Percentiles rank a stretch among this genome's conserved stretches.
Evolutionary conservation across 768 basidiomycete species (phyloP).

Genomic region (Leccinum imitatum): DNA sequence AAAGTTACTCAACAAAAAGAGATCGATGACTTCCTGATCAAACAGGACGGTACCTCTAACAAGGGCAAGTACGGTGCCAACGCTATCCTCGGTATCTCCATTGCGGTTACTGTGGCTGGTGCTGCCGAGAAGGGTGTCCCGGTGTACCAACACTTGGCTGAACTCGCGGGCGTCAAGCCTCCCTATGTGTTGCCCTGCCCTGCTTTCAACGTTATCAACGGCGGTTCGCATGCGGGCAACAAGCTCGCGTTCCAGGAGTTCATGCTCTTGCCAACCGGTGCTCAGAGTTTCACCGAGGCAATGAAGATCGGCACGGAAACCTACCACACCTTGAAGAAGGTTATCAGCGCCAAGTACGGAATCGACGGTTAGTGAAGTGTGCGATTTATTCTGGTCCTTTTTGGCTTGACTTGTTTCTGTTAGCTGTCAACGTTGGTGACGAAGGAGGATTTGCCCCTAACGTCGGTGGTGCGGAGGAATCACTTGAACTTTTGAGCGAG

Average conservation of each 20-base stretch:
- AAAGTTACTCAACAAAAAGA: slow-evolving; percentile 90
- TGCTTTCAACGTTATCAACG: slow-evolving; percentile 99
- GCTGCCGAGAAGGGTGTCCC: slow-evolving; percentile 95
- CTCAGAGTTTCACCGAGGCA: slow-evolving; percentile 88
- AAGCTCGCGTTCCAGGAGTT: slow-evolving; percentile 99
- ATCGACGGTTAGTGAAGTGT: slow-evolving; percentile 75
- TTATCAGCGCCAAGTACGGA: slow-evolving; percentile 98
- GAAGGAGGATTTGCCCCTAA: slow-evolving; percentile 99
- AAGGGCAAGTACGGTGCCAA: slow-evolving; percentile 99
- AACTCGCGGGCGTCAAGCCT: slow-evolving; percentile 91
- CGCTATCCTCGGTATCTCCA: slow-evolving; percentile 97
- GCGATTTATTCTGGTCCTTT: neutral
- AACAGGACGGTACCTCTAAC: slow-evolving; percentile 95
- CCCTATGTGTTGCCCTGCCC: slow-evolving; percentile 92
- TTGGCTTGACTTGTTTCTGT: slow-evolving; percentile 8
- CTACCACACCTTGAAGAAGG: slow-evolving; percentile 98
- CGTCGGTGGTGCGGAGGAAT: slow-evolving; percentile 95
- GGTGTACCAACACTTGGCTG: slow-evolving; percentile 94
- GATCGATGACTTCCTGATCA: slow-evolving; percentile 97
- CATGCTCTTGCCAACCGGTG: slow-evolving; percentile 98
- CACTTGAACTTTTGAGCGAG: slow-evolving; percentile 91
- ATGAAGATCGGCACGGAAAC: slow-evolving; percentile 99
- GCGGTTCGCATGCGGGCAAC: slow-evolving; percentile 99
- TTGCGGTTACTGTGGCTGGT: slow-evolving; percentile 90
- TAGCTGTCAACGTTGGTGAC: slow-evolving; percentile 98